Percentiles rank a stretch among this genome's conserved stretches.
These are phyloP conservation scores for Corrigiola litoralis DNA, from an alignment of 179 eudicot genomes.

Conservation along the genomic window DNA sequence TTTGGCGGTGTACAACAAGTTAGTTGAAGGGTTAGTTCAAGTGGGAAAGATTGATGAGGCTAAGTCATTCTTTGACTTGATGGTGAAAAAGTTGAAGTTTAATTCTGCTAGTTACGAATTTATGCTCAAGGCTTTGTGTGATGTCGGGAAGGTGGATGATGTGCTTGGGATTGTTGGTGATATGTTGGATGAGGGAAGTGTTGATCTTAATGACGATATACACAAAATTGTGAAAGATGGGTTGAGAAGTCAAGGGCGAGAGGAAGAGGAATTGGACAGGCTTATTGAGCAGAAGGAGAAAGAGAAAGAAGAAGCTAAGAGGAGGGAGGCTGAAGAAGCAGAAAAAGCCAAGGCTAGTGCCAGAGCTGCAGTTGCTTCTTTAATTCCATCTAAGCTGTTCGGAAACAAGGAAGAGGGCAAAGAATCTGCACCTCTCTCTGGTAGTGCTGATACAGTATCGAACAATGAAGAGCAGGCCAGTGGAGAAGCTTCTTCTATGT, in stretches of 20 bases:
- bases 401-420: constrained; percentile 50
- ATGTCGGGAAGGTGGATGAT: constrained; percentile 59
- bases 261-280: constrained; percentile 69
- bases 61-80: constrained; percentile 71
- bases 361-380: constrained; percentile 68
- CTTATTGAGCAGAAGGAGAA: constrained; percentile 59
- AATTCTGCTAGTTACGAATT: constrained; percentile 67
- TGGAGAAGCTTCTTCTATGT: constrained; percentile 17
- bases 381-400: constrained; percentile 69
- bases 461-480: constrained; percentile 3
- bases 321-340: constrained; percentile 63
- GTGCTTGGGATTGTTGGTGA: constrained; percentile 56
- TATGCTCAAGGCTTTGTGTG: constrained; percentile 69
- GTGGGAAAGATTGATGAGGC: constrained; percentile 84
- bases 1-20: constrained; percentile 56
- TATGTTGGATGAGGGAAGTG: constrained; percentile 54
- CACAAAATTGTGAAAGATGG: constrained; percentile 66
- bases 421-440: constrained; percentile 22
- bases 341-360: constrained; percentile 73
- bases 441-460: constrained; percentile 6
- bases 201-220: constrained; percentile 69
- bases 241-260: constrained; percentile 59
- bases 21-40: constrained; percentile 71
- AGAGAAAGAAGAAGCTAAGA: constrained; percentile 83
- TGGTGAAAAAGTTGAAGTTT: constrained; percentile 86